Conservation (phyloP, 345 rosid genomes). For the Hibiscus tridactylites region DNA sequence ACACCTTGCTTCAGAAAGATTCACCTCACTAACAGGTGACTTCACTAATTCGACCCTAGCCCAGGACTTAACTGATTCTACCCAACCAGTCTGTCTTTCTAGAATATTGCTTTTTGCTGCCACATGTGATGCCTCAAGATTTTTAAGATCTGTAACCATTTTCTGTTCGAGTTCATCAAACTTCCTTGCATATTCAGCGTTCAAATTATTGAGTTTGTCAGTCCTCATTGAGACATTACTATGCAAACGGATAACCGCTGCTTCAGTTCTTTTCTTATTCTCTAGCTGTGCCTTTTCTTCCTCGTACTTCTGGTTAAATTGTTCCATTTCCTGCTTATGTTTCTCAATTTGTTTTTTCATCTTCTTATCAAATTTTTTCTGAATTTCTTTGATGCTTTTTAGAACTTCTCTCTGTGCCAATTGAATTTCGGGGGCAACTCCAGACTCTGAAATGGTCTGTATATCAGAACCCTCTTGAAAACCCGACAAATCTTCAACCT, state of each 20-base stretch:
- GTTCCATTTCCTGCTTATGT: constrained; percentile 38
- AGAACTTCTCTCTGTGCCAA: constrained; percentile 38
- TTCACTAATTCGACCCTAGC: constrained; percentile 26
- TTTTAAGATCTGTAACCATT: constrained; percentile 26
- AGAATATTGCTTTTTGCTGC: constrained; percentile 34
- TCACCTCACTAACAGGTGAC: background rate
- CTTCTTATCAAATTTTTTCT: constrained; percentile 41
- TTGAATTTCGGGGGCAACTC: constrained; percentile 3
- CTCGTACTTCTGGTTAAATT: constrained; percentile 28
- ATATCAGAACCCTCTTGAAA: constrained; percentile 26
- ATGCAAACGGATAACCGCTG: constrained; percentile 41
- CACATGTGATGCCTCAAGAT: constrained; percentile 33
- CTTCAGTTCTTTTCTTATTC: constrained; percentile 30
- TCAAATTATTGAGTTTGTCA: constrained; percentile 41
- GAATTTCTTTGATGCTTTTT: constrained; percentile 36
- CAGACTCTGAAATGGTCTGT: constrained; percentile 23
- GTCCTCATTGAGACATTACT: constrained; percentile 22
- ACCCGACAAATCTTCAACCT: constrained; percentile 17
- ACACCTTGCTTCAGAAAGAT: no score
- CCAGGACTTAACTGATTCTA: constrained; percentile 44
- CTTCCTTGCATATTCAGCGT: constrained; percentile 31
- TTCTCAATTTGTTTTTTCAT: constrained; percentile 31
- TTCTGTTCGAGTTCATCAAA: constrained; percentile 31
- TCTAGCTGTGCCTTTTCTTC: constrained; percentile 41
- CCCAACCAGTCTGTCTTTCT: constrained; percentile 37